Conservation (phyloP, 148 eudicot genomes). For the Chenopodium suecicum region DNA sequence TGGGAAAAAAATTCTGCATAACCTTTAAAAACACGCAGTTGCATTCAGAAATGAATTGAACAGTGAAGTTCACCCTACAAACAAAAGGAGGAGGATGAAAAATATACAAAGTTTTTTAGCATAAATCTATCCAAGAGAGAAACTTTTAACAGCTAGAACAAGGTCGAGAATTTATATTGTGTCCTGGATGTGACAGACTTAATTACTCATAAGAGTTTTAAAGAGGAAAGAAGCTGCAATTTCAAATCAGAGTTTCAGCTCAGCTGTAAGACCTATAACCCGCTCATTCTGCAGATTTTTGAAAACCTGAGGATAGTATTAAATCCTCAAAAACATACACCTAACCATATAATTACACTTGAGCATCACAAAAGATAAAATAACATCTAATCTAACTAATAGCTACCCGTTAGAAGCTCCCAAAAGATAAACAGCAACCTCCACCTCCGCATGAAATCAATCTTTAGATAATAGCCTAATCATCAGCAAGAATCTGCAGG, state of each 20-base stretch:
- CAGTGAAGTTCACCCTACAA: neutral
- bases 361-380: neutral
- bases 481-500: neutral
- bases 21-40: neutral
- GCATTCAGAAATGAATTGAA: neutral
- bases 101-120: no score
- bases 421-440: neutral
- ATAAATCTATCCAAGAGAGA: neutral
- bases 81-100: neutral
- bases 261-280: no score
- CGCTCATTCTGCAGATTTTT: neutral
- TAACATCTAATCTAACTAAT: neutral
- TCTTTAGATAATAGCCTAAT: no score
- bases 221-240: neutral
- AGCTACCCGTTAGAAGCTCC: slow-evolving; percentile 5
- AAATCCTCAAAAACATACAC: neutral
- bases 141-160: neutral
- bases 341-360: neutral
- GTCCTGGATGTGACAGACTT: neutral
- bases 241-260: neutral
- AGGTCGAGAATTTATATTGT: neutral
- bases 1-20: neutral
- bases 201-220: neutral
- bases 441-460: neutral
- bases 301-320: neutral